Conservation (phyloP, 2,329 filamentous ascomycete genomes). For the Verticillium nubilum region DNA sequence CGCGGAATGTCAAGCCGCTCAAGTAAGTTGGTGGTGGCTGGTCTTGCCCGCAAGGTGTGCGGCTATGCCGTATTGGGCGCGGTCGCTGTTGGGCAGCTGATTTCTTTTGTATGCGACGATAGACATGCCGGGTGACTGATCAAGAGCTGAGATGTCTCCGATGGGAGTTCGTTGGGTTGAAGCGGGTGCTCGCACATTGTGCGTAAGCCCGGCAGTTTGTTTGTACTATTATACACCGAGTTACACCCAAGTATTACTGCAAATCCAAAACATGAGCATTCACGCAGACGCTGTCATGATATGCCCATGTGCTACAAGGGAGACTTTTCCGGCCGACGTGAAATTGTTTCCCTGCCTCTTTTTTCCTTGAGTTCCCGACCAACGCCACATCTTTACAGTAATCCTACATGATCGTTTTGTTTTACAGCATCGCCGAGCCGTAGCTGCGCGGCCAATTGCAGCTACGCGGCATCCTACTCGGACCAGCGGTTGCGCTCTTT, state of each 20-base stretch:
- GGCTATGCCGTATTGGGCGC: not conserved
- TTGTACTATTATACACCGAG: not conserved
- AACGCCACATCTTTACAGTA: not conserved
- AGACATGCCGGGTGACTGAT: conserved; percentile 33
- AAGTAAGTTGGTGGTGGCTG: no score
- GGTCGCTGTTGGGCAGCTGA: conserved; percentile 5
- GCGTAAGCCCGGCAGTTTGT: not conserved
- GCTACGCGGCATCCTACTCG: not conserved
- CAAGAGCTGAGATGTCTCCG: conserved; percentile 54
- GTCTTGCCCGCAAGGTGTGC: not conserved
- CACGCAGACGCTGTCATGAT: no score
- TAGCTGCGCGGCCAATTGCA: not conserved
- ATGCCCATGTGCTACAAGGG: not conserved
- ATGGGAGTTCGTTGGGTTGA: not conserved
- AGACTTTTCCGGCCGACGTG: no score
- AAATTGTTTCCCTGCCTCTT: no score
- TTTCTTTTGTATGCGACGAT: conserved; percentile 20
- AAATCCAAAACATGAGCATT: no score
- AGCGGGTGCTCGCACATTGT: not conserved
- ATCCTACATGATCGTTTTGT: not conserved
- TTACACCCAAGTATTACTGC: no score
- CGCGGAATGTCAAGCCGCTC: conserved; percentile 9
- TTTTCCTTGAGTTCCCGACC: not conserved
- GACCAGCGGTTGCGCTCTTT: conserved; percentile 45
- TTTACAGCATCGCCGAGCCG: not conserved